Conservation (phyloP, 2,329 filamentous ascomycete species). For the Cryphonectria nitschkei region DNA sequence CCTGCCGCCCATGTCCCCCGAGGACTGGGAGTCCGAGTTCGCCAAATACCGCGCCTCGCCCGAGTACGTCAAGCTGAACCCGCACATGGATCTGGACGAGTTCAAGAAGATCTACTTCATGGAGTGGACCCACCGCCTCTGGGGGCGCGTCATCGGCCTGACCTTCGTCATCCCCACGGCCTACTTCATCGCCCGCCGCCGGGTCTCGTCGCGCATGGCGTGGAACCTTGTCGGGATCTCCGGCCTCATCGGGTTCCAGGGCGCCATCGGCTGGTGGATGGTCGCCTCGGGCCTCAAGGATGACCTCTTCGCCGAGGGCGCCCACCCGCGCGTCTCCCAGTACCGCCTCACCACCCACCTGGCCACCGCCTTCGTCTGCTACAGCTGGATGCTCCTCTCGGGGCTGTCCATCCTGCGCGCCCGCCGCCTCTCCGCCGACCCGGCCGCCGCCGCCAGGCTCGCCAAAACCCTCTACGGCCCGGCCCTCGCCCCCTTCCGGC, state of each 20-base stretch:
- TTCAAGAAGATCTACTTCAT: conserved; percentile 99
- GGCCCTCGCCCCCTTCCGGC: conserved; percentile 72
- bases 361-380: conserved; percentile 88
- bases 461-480: conserved; percentile 68
- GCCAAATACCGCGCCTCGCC: conserved; percentile 89
- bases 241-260: conserved; percentile 89
- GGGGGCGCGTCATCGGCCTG: conserved; percentile 89
- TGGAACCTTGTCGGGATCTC: conserved; percentile 80
- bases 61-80: conserved; percentile 90
- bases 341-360: conserved; percentile 91
- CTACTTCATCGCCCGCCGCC: conserved; percentile 83
- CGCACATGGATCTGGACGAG: conserved; percentile 87
- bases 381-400: conserved; percentile 91
- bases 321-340: conserved; percentile 90
- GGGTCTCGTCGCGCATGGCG: conserved; percentile 79
- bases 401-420: conserved; percentile 83
- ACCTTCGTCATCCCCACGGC: conserved; percentile 85
- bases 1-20: conserved; percentile 75
- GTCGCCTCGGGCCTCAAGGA: conserved; percentile 95
- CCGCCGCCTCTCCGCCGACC: conserved; percentile 70
- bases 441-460: conserved; percentile 62
- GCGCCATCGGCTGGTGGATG: conserved; percentile 99
- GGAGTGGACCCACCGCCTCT: conserved; percentile 96
- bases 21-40: conserved; percentile 92
- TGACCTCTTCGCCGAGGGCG: conserved; percentile 89